Percentiles rank a stretch among this genome's conserved stretches.
Conservation (phyloP, 257 asterid genomes). For the Solanum pimpinellifolium region DNA sequence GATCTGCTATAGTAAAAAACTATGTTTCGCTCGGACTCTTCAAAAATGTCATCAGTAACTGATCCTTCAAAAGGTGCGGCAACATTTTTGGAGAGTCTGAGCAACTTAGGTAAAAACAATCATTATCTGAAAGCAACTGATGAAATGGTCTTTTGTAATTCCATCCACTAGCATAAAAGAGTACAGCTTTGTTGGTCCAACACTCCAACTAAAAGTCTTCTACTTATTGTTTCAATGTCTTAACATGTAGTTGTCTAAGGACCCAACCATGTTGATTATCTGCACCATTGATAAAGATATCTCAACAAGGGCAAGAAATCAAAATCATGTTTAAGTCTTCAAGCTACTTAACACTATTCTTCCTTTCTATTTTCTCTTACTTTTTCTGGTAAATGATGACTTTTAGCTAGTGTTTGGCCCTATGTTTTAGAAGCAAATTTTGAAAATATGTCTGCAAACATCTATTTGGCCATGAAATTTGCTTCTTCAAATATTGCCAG, state of each 20-base stretch:
- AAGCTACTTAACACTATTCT: background rate
- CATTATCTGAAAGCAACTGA: slow-evolving; percentile 64
- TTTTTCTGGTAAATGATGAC: background rate
- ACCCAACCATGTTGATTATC: slow-evolving; percentile 61
- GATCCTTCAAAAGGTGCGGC: background rate
- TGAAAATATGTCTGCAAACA: background rate
- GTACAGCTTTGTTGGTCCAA: slow-evolving; percentile 9
- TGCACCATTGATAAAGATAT: slow-evolving; percentile 13
- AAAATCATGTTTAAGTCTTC: background rate
- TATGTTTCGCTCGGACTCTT: background rate
- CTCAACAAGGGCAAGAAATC: background rate
- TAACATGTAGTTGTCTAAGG: slow-evolving; percentile 71
- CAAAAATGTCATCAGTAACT: background rate
- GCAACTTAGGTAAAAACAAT: slow-evolving; percentile 11
- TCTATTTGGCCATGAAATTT: background rate
- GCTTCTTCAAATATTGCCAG: background rate
- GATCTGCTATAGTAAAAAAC: background rate
- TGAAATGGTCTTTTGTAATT: slow-evolving; percentile 69
- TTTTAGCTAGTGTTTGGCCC: background rate
- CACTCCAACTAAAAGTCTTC: slow-evolving; percentile 13
- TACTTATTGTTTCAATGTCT: slow-evolving; percentile 81
- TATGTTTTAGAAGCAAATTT: background rate
- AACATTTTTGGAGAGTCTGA: too few relatives aligned
- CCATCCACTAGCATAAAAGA: slow-evolving; percentile 89
- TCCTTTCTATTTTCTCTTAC: background rate